Evolutionary conservation across 2,329 filamentous ascomycete genomes (phyloP).

Genomic region (Immersiporthe knoxdaviesiana): DNA sequence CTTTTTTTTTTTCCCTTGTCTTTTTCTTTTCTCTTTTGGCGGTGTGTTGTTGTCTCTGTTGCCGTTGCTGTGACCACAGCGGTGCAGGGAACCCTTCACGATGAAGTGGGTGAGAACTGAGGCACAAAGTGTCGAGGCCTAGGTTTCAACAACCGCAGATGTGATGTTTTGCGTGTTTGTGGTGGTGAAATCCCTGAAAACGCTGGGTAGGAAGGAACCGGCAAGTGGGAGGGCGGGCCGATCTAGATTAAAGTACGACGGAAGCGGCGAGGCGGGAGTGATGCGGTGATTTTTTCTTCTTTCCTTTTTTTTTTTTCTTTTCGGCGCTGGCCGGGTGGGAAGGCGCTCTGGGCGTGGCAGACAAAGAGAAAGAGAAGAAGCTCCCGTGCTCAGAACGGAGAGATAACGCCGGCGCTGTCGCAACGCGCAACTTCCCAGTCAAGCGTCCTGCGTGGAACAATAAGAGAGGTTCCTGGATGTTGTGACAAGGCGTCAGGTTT

Average conservation of each 20-base stretch:
- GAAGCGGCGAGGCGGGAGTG: slow-evolving; percentile 25
- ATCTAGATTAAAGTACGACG: slow-evolving; percentile 21
- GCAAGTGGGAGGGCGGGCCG: slow-evolving; percentile 13
- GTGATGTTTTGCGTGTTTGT: slow-evolving; percentile 15
- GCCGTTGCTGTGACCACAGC: background rate
- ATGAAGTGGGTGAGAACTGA: slow-evolving; percentile 2
- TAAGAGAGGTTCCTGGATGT: background rate
- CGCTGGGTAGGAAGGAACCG: slow-evolving; percentile 7
- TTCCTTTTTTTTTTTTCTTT: background rate
- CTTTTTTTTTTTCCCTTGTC: background rate
- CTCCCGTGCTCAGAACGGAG: slow-evolving; percentile 1
- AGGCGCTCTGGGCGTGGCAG: slow-evolving; percentile 7
- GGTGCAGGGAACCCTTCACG: background rate
- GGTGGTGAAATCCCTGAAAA: slow-evolving; percentile 8
- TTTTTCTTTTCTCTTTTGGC: background rate
- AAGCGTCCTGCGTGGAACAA: background rate
- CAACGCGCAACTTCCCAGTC: slow-evolving; percentile 16
- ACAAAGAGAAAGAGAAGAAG: slow-evolving; percentile 22
- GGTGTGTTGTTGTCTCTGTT: background rate
- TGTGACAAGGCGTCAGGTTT: slow-evolving; percentile 18
- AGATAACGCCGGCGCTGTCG: slow-evolving; percentile 18
- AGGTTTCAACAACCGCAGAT: background rate
- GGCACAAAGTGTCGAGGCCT: slow-evolving; percentile 1
- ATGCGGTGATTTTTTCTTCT: slow-evolving; percentile 2
- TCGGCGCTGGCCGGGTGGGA: background rate